Evolutionary conservation across 148 eudicot genomes (phyloP).

Genomic region (Fagopyrum homotropicum): DNA sequence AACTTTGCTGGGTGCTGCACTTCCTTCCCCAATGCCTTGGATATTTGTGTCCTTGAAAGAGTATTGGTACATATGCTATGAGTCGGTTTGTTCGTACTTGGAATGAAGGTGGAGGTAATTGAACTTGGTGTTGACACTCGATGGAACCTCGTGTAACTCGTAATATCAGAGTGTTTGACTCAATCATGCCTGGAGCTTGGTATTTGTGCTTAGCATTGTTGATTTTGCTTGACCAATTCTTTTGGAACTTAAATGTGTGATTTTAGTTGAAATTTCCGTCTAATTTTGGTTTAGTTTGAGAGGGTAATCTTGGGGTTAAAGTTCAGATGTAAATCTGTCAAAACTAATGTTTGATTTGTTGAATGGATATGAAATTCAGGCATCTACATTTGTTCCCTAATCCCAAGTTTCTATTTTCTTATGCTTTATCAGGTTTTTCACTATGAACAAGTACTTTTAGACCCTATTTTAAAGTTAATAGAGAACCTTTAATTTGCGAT

Average conservation of each 20-base stretch:
- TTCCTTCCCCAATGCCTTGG: conserved; percentile 66
- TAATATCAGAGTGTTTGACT: background rate
- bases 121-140: background rate
- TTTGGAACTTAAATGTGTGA: background rate
- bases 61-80: conserved; percentile 75
- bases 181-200: background rate
- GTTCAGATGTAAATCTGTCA: background rate
- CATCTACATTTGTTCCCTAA: background rate
- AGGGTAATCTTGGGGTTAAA: background rate
- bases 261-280: background rate
- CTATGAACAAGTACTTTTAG: too few species aligned
- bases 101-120: conserved; percentile 16
- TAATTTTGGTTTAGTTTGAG: background rate
- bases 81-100: conserved; percentile 47
- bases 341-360: background rate
- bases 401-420: background rate
- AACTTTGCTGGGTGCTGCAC: conserved; percentile 25
- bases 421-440: background rate
- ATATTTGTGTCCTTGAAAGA: conserved; percentile 53
- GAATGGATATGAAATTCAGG: background rate
- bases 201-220: background rate
- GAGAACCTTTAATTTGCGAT: too few species aligned
- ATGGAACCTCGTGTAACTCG: background rate
- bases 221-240: background rate
- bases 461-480: too few species aligned